Conservation (phyloP, 2,329 filamentous ascomycete genomes). For the Bipolaris sorokiniana region DNA sequence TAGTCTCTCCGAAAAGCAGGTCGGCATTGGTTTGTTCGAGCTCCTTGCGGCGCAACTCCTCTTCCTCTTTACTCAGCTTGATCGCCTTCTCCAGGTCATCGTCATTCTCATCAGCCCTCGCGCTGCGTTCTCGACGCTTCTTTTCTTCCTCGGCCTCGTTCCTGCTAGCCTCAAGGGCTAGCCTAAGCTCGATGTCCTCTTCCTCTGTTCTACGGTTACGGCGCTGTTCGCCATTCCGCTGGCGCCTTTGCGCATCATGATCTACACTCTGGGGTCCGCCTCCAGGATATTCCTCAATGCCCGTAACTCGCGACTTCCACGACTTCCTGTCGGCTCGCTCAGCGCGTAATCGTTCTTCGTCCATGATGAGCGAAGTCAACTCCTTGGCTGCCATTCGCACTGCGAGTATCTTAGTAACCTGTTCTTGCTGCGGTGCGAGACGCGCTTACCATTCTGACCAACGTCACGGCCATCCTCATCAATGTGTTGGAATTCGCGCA, state of each 20-base stretch:
- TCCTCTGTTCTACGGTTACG: slow-evolving; percentile 72
- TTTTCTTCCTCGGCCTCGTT: slow-evolving; percentile 90
- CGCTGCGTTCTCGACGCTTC: slow-evolving; percentile 67
- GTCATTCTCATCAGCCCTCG: slow-evolving; percentile 64
- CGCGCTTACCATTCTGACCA: slow-evolving; percentile 83
- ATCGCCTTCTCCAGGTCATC: slow-evolving; percentile 95
- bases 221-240: slow-evolving; percentile 45
- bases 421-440: not conserved
- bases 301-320: slow-evolving; percentile 96
- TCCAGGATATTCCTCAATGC: slow-evolving; percentile 79
- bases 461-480: slow-evolving; percentile 96
- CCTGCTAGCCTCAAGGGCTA: slow-evolving; percentile 95
- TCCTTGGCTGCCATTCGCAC: slow-evolving; percentile 97
- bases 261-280: slow-evolving; percentile 34
- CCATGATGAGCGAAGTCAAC: slow-evolving; percentile 85
- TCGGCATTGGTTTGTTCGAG: slow-evolving; percentile 84
- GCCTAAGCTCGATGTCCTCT: slow-evolving; percentile 80
- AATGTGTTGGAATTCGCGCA: slow-evolving; percentile 95
- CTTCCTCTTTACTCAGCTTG: slow-evolving; percentile 91
- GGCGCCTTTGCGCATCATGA: slow-evolving; percentile 50
- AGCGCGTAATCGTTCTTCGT: slow-evolving; percentile 88
- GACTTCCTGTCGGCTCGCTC: slow-evolving; percentile 90
- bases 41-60: slow-evolving; percentile 83
- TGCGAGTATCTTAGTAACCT: slow-evolving; percentile 50
- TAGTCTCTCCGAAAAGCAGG: slow-evolving; percentile 84